Evolutionary conservation across 179 eudicot genomes (phyloP), one percentile per base, ranked within the genome.

Genomic region (Vitellaria paradoxa): DNA sequence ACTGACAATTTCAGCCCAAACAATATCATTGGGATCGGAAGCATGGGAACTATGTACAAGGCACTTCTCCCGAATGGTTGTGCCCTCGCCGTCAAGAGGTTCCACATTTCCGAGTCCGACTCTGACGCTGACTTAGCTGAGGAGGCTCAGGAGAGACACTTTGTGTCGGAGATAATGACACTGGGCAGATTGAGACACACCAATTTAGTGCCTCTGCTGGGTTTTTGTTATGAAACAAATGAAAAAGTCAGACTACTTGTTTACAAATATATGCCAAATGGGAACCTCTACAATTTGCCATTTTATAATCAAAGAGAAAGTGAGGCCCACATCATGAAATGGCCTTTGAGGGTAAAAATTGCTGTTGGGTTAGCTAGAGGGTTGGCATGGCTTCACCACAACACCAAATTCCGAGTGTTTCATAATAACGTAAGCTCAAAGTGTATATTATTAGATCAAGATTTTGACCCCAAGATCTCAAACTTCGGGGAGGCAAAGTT

Each of bases 351-450:
- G 37, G 37, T 30, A 0, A 30, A 30, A 30, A 66, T 66, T 26
- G 70, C 49, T 26, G 18, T 66, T 30, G 70, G 70, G 47, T 21
- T 66, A 15, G 70, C 49, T 26, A 66, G 70, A 66, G 70, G 70
- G 15, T 21, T 66, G 70, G 70, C 70, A 23, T 66, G 70, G 70
- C 70, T 66, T 30, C 70, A 66, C 70, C 70, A 66, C 47, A 8
- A 40, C 47, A 4, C 11, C 15, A 66, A 66, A 26, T 17, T 40
- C 47, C 47, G 6, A 4, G n/a, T 66, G 9, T 12, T 66, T 17
- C 49, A 66, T 40, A 45, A 14, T 9, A 66, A 26, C 10, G 5
- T 66, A 15, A 66, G 70, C 70, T 66, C 70, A 26, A 66, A 40
- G 30, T 66, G 70, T 40, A 17, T 66, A 18, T 17, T 66, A 26